Base-by-base conservation (phyloP, 805 yeast genomes). In the Grigorovia humatica region DNA sequence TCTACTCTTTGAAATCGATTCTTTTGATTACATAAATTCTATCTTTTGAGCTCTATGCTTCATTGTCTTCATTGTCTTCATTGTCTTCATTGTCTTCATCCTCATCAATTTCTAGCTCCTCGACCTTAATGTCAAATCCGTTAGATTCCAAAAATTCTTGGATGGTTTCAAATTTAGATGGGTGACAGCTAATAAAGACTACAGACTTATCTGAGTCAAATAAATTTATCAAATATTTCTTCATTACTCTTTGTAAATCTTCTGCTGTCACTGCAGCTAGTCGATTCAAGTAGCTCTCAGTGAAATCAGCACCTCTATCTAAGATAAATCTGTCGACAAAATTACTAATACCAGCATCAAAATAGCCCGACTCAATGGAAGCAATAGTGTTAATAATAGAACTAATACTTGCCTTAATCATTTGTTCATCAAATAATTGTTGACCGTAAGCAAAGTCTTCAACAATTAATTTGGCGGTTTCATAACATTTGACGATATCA, bases 311-410 rank as follows among this genome's bases (percentile, higher is more conserved):
- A 1, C 96, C 96, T 55, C 95, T 74, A 57, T 79, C 77, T 59
- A 79, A 77, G 60, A 89, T 72, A 29, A 81, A 76, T 54, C 78
- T 76, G 66, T 88, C 91, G 45, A 75, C 65, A 58, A 82, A 85
- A 62, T 82, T 85, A 18, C 76, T 71, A 50, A 74, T 70, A 15
- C 93, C 89, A 0, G 96, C 83, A 43, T 77, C 75, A 52, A 75
- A 75, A 45, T 73, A 74, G 57, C 84, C 82, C n/a, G 82, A 75
- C 57, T 86, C 90, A 5, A 72, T 67, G 23, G 80, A 76, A 0
- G 96, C 95, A 48, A 86, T 71, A 9, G 77, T 72, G 57, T 83
- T 83, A 27, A 89, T 90, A 48, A 88, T 77, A 12, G 86, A 76
- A 51, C 95, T 81, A 29, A 87, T 71, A 1, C 96, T 84, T 53